phyloP scores from a whole-genome alignment of 2,329 filamentous ascomycete genomes.

The Lizonia empirigonia region DNA sequence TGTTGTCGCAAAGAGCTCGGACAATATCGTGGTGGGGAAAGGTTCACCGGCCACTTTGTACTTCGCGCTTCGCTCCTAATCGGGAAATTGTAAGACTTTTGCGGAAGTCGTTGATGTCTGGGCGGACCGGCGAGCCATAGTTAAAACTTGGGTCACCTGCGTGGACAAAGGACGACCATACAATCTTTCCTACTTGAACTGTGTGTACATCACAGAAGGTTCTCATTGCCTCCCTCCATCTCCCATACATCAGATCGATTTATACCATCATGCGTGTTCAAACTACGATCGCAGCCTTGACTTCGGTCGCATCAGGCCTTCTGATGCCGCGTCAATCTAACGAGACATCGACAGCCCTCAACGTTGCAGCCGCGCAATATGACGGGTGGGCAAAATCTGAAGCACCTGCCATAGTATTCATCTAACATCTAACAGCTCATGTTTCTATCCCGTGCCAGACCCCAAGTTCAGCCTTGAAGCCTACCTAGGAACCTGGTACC shows the following conservation, averaged over 20 bases:
- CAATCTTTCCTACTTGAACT: too few species aligned
- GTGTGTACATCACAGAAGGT: too few species aligned
- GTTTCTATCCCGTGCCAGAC: slow-evolving; percentile 37
- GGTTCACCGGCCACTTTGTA: slow-evolving; percentile 13
- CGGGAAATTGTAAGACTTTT: slow-evolving; percentile 7
- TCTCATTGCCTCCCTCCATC: too few species aligned
- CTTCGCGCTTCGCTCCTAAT: slow-evolving; percentile 16
- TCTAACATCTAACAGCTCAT: slow-evolving; percentile 15
- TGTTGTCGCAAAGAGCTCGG: not conserved
- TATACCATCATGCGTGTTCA: slow-evolving; percentile 25
- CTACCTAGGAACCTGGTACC: slow-evolving; percentile 40
- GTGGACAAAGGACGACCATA: not conserved
- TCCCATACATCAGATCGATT: not conserved
- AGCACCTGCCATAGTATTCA: not conserved
- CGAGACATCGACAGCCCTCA: slow-evolving; percentile 17
- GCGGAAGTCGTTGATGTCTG: slow-evolving; percentile 8
- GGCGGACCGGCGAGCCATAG: slow-evolving; percentile 5
- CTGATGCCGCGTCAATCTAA: slow-evolving; percentile 21
- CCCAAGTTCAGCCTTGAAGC: slow-evolving; percentile 32
- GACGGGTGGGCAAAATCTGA: slow-evolving; percentile 18
- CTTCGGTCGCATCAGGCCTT: slow-evolving; percentile 25
- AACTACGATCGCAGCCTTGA: slow-evolving; percentile 22
- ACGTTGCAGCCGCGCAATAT: slow-evolving; percentile 30
- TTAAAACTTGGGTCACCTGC: slow-evolving; percentile 1
- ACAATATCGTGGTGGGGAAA: slow-evolving; percentile 13